These are phyloP conservation scores for Ophiostoma sp. DNA, from an alignment of 2,329 filamentous ascomycete genomes.

Conservation along the genomic window DNA sequence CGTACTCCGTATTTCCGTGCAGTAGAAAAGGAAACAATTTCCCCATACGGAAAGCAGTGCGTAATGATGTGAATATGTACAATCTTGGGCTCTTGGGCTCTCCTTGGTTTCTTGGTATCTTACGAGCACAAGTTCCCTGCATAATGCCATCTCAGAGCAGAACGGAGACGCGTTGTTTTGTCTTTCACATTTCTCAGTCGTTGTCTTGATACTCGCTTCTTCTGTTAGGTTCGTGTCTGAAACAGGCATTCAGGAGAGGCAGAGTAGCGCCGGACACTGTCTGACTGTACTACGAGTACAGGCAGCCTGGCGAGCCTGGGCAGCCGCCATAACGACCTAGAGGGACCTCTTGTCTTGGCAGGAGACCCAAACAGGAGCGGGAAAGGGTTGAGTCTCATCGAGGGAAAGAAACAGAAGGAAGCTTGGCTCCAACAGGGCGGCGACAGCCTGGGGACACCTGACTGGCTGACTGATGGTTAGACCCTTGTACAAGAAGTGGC, in stretches of 20 bases:
- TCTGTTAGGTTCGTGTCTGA: neutral
- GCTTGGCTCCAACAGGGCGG: neutral
- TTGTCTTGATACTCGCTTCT: neutral
- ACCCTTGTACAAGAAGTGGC: neutral
- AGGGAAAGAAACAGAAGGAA: neutral
- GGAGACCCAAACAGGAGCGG: constrained; percentile 8
- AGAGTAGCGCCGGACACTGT: too few relatives aligned
- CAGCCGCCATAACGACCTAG: too few relatives aligned
- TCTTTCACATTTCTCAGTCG: neutral
- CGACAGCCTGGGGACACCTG: neutral
- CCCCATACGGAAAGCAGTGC: neutral
- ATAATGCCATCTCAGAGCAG: neutral
- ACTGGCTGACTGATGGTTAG: neutral
- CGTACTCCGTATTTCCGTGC: too few relatives aligned
- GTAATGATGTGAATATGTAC: neutral
- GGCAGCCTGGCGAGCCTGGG: neutral
- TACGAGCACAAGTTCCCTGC: constrained; percentile 2
- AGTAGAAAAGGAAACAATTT: neutral
- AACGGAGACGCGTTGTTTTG: neutral
- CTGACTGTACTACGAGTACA: neutral
- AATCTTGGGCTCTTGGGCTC: neutral
- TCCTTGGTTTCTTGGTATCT: neutral
- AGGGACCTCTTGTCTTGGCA: neutral
- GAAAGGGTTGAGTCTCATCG: constrained; percentile 4
- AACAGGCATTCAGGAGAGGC: neutral